Base-by-base conservation (phyloP, 805 yeast genomes). In the Barnettozyma botsteinii region DNA sequence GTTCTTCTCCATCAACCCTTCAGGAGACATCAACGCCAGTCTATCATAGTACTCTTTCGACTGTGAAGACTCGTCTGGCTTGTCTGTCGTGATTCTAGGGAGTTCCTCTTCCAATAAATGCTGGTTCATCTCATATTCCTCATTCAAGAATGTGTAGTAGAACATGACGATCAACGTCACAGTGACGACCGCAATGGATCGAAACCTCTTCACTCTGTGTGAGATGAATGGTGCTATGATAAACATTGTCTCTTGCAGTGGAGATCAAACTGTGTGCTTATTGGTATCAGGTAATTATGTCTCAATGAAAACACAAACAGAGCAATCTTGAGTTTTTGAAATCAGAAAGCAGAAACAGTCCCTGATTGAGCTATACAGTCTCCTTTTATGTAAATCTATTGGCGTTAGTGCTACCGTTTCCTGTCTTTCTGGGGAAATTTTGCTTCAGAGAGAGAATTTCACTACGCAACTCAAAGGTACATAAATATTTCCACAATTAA, bases 1-100 rank as follows among this genome's bases (percentile, higher is more conserved):
- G 46, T 66, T 67, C 50, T 67, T 67, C 47, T 38, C 61, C 45
- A 45, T 57, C 52, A 33, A 43, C 38, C 22, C 54, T 31, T 43
- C 24, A 12, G 38, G 41, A 7, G 42, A 32, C 9, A 22, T 18
- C 12, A 25, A 15, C 12, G 39, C 38, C 20, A 38, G 12, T 15
- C 38, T 27, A 3, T 37, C 35, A 28, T n/a, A 14, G 28, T 43
- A 26, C 18, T 42, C 36, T 31, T 32, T 10, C 31, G 35, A 4
- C 20, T 35, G 22, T 13, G 31, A 26, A 6, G 24, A 29, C 3
- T 42, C 47, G 5, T 33, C 33, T 13, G n/a, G 13, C 9, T 14
- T 23, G 12, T 20, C 15, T 7, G 35, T 43, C 1, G 56, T 55
- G 9, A 56, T 45, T 19, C 47, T 44, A 2, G 57, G 60, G 21